Evolutionary conservation across 768 basidiomycete species (phyloP).

Genomic region (Harrya chromipes): DNA sequence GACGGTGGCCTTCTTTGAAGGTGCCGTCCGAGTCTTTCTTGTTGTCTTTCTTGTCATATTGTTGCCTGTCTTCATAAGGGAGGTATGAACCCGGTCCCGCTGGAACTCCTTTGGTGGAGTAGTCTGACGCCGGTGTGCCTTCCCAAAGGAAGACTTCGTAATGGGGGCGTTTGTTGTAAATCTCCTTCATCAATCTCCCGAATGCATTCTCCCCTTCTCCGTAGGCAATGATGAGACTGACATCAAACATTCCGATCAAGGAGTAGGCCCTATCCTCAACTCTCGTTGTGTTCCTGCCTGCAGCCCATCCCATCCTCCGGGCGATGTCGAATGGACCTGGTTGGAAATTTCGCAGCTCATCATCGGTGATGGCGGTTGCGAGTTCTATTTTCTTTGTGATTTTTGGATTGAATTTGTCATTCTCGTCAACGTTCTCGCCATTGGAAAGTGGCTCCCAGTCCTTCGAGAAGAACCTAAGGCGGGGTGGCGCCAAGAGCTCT

Average conservation of each 20-base stretch:
- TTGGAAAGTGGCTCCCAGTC: background rate
- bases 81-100: background rate
- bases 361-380: too few species aligned
- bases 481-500: background rate
- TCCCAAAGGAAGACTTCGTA: background rate
- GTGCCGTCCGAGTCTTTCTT: background rate
- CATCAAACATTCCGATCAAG: slow-evolving; percentile 1
- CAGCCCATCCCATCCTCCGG: slow-evolving; percentile 1
- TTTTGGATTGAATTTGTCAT: background rate
- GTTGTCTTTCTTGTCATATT: background rate
- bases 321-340: background rate
- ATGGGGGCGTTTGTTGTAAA: background rate
- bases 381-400: too few species aligned
- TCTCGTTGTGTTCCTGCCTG: background rate
- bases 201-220: background rate
- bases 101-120: background rate
- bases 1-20: background rate
- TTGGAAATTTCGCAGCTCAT: background rate
- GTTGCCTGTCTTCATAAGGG: background rate
- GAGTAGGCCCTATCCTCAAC: slow-evolving; percentile 1
- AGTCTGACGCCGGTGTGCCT: background rate
- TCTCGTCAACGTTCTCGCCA: background rate
- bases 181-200: background rate
- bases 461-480: background rate
- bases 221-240: background rate